phyloP scores from a whole-genome alignment of 192 early-diverging fungal genomes.

The Jimgerdemannia lactiflua region DNA sequence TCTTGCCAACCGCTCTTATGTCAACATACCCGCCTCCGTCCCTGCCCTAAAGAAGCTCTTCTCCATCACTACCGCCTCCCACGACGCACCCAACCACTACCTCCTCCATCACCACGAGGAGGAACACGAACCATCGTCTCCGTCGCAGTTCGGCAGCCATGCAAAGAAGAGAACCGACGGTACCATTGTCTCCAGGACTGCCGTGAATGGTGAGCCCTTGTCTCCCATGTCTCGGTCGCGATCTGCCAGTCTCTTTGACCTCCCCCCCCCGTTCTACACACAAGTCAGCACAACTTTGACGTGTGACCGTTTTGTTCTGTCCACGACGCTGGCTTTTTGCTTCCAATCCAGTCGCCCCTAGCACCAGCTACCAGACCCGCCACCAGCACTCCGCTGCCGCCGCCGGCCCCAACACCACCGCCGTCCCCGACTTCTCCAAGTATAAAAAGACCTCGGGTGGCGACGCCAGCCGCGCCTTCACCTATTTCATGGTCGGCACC shows the following conservation, averaged over 20 bases:
- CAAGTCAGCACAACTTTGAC: background rate
- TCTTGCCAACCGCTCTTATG: slow-evolving; percentile 49
- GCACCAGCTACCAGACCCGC: slow-evolving; percentile 33
- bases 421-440: slow-evolving; percentile 73
- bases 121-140: slow-evolving; percentile 19
- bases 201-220: slow-evolving; percentile 44
- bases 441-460: slow-evolving; percentile 65
- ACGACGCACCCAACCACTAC: slow-evolving; percentile 5
- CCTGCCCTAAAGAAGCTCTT: slow-evolving; percentile 41
- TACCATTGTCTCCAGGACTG: slow-evolving; percentile 35
- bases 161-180: slow-evolving; percentile 30
- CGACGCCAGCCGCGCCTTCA: slow-evolving; percentile 70
- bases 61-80: slow-evolving; percentile 28
- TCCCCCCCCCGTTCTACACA: background rate
- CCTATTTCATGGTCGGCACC: slow-evolving; percentile 95
- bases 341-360: slow-evolving; percentile 17
- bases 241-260: background rate
- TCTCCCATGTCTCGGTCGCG: background rate
- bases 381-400: slow-evolving; percentile 45
- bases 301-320: background rate
- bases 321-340: slow-evolving; percentile 2
- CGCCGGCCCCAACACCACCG: slow-evolving; percentile 44
- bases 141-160: slow-evolving; percentile 12
- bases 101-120: slow-evolving; percentile 19
- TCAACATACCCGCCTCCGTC: slow-evolving; percentile 42